Evolutionary conservation across 805 yeast genomes (phyloP), one percentile per base, ranked within the genome.

Genomic region (Saccharomyces kudriavzevii): DNA sequence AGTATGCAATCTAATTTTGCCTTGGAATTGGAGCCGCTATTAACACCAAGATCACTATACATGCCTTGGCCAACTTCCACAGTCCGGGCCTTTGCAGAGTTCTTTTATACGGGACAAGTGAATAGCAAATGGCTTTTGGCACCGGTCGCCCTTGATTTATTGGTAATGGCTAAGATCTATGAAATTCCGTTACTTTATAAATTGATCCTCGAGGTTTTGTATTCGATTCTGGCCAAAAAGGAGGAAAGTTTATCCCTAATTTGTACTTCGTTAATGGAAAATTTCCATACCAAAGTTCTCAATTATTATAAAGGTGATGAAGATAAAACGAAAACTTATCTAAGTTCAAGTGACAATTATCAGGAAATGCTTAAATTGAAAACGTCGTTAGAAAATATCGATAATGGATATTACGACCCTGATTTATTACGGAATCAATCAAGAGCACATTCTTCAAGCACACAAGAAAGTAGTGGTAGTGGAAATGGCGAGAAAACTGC

Each of bases 31-130:
- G 89, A 84, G 59, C 83, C 88, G 5, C 67, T 84, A 35, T 72
- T 81, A 53, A 75, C 84, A 40, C 94, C 95, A 14, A 74, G 95
- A 56, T 76, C 82, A 17, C 64, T 87, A 27, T 86, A 83, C 58
- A 65, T 87, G 57, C 94, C 95, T 3, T 85, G 83, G 69, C 66
- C 82, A 2, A 81, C 84, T 0, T 65, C 71, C 0, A 79, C 89
- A 0, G 80, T 85, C 14, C 76, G 76, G 53, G 89, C 89, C 2
- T 78, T 86, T 58, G 73, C 84, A 27, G 94, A 87, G 63, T 87
- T 82, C 65, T 73, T 87, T 52, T 85, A 84, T 61, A 87, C 91
- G 4, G 95, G 94, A 1, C 90, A 86, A 66, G 80, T 87, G 24
- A 89, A 89, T 26, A 81, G 84, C 51, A 83, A 79, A 60, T 86